These are phyloP conservation scores for Psilocybe cubensis DNA, from an alignment of 768 basidiomycete genomes.

Conservation along the genomic window DNA sequence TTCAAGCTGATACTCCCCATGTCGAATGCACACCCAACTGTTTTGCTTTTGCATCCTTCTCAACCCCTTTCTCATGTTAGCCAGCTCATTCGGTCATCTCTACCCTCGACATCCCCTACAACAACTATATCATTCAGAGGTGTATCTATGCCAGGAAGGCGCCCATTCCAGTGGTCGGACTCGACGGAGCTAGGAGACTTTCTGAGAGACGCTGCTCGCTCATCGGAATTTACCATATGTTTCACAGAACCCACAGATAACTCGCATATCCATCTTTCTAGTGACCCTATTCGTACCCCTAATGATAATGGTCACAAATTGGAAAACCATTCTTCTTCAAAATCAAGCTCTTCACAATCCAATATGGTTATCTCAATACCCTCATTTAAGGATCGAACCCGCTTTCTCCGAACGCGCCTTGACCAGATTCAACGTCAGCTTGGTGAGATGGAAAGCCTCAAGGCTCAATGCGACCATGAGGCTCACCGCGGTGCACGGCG, in stretches of 20 bases:
- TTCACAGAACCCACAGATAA: conserved; percentile 29
- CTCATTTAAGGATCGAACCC: conserved; percentile 64
- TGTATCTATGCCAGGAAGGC: conserved; percentile 28
- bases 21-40: conserved; percentile 38
- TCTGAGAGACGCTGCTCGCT: conserved; percentile 60
- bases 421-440: conserved; percentile 46
- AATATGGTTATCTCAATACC: conserved; percentile 60
- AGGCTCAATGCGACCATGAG: conserved; percentile 55
- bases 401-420: conserved; percentile 55
- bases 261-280: conserved; percentile 2
- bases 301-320: not conserved
- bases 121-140: conserved; percentile 48
- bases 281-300: not conserved
- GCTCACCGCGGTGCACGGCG: conserved; percentile 59
- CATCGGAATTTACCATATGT: conserved; percentile 55
- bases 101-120: conserved; percentile 35
- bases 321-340: conserved; percentile 5
- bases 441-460: conserved; percentile 53
- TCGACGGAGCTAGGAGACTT: conserved; percentile 71
- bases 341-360: conserved; percentile 14
- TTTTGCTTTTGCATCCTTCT: conserved; percentile 69
- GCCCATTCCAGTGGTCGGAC: conserved; percentile 60
- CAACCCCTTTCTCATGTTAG: conserved; percentile 71
- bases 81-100: conserved; percentile 53
- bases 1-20: conserved; percentile 65